Evolutionary conservation across 106 monocot species (phyloP).

Genomic region (Platanthera guangdongensis): DNA sequence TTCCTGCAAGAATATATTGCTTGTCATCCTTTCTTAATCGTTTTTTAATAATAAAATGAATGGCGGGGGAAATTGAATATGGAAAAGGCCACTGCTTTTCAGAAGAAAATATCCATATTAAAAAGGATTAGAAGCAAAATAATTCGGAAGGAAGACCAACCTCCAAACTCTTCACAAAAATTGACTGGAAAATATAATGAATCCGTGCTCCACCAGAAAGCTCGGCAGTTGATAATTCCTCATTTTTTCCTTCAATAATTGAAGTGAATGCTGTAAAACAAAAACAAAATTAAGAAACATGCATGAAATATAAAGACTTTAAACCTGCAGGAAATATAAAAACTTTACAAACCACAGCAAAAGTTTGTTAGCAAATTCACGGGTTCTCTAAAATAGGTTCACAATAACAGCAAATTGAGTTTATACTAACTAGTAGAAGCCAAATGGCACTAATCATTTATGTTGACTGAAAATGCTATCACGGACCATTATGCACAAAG

Average conservation of each 20-base stretch:
- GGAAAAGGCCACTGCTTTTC: neutral
- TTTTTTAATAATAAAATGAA: constrained; percentile 2
- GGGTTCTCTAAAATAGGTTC: too few relatives aligned
- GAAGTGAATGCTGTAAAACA: constrained; percentile 77
- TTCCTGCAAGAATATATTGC: constrained; percentile 40
- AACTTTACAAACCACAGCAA: neutral
- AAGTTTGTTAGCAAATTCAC: neutral
- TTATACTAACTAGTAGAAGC: too few relatives aligned
- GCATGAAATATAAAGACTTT: neutral
- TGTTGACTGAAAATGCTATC: too few relatives aligned
- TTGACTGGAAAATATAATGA: constrained; percentile 98
- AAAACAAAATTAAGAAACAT: neutral
- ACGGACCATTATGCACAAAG: too few relatives aligned
- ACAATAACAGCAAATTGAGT: too few relatives aligned
- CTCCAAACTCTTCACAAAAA: constrained; percentile 97
- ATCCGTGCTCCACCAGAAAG: constrained; percentile 97
- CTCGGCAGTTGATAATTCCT: constrained; percentile 77
- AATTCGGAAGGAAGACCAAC: constrained; percentile 18
- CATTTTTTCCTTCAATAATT: constrained; percentile 95
- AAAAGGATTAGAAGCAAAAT: constrained; percentile 1
- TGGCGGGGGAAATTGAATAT: neutral
- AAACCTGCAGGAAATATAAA: neutral
- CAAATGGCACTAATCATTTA: too few relatives aligned
- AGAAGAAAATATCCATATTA: neutral
- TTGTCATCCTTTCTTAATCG: neutral